phyloP scores from a whole-genome alignment of 345 rosid genomes.

The Gossypium bickii region DNA sequence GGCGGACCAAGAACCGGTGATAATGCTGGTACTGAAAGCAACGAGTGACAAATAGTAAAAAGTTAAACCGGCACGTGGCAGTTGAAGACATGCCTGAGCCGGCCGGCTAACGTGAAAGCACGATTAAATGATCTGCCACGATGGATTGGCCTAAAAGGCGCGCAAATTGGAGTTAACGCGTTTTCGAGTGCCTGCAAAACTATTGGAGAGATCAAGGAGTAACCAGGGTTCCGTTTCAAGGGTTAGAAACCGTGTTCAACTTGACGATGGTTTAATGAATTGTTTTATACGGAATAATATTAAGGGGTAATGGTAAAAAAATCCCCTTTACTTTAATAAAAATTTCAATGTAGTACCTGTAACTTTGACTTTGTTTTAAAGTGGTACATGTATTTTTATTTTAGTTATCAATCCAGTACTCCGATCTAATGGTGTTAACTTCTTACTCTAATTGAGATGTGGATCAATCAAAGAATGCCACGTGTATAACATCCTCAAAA shows the following conservation, averaged over 20 bases:
- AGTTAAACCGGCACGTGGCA: slow-evolving; percentile 1
- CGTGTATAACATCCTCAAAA: too few species aligned
- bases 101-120: slow-evolving; percentile 9
- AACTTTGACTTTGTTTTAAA: too few species aligned
- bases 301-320: too few species aligned
- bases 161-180: slow-evolving; percentile 9
- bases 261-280: background rate
- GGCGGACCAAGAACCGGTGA: background rate
- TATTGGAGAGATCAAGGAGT: background rate
- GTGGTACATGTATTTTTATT: too few species aligned
- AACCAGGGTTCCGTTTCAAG: background rate
- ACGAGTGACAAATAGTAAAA: background rate
- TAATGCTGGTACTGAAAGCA: background rate
- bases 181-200: slow-evolving; percentile 10
- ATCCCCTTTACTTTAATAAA: too few species aligned
- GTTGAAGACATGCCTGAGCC: background rate
- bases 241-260: slow-evolving; percentile 8
- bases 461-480: too few species aligned
- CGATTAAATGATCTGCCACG: background rate
- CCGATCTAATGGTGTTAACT: too few species aligned
- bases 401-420: too few species aligned
- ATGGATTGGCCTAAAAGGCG: slow-evolving; percentile 4
- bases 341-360: too few species aligned
- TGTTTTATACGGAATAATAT: too few species aligned
- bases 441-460: too few species aligned